A percentile compares a stretch with the other conserved stretches of the same genome.
Conservation (phyloP, 768 basidiomycete genomes). For the Strobilomyces echinocephalus region DNA sequence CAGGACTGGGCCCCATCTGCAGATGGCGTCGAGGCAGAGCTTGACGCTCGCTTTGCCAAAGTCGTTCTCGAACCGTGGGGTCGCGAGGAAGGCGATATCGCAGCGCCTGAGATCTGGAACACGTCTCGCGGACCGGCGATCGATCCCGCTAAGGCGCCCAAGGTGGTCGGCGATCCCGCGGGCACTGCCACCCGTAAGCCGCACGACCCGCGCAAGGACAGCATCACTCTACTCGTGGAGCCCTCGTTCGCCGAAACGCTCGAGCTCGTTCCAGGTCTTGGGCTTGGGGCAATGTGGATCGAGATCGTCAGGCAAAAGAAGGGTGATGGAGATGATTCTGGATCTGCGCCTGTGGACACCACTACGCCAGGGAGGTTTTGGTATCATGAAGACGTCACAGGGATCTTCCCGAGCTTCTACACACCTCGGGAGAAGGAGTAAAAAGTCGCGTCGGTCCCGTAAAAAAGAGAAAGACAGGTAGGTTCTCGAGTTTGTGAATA, state of each 20-base stretch:
- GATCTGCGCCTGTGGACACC: constrained; percentile 4
- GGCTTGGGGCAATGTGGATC: constrained; percentile 62
- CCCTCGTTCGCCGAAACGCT: constrained; percentile 40
- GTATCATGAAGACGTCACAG: constrained; percentile 56
- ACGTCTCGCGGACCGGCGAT: constrained; percentile 37
- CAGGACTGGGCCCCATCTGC: constrained; percentile 19
- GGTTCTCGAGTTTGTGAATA: no score
- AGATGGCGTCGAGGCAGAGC: constrained; percentile 40
- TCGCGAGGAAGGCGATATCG: constrained; percentile 36
- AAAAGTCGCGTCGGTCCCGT: no score
- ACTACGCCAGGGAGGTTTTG: constrained; percentile 35
- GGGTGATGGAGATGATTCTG: constrained; percentile 1
- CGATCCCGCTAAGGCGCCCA: constrained; percentile 16
- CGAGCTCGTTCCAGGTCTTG: constrained; percentile 45
- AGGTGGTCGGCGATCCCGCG: constrained; percentile 1
- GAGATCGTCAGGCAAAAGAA: constrained; percentile 48
- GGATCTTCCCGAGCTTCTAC: constrained; percentile 53
- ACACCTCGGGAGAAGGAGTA: constrained; percentile 21
- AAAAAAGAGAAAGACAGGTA: no score
- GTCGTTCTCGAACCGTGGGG: constrained; percentile 56
- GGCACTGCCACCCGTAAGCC: constrained; percentile 16
- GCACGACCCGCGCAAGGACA: constrained; percentile 53
- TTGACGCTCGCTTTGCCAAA: constrained; percentile 44
- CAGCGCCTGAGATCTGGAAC: constrained; percentile 31
- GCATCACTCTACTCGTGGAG: constrained; percentile 55